Evolutionary conservation across 371 early-diverging fungal species (phyloP), one percentile per base, ranked within the genome.

Genomic region (Mucor piriformis): DNA sequence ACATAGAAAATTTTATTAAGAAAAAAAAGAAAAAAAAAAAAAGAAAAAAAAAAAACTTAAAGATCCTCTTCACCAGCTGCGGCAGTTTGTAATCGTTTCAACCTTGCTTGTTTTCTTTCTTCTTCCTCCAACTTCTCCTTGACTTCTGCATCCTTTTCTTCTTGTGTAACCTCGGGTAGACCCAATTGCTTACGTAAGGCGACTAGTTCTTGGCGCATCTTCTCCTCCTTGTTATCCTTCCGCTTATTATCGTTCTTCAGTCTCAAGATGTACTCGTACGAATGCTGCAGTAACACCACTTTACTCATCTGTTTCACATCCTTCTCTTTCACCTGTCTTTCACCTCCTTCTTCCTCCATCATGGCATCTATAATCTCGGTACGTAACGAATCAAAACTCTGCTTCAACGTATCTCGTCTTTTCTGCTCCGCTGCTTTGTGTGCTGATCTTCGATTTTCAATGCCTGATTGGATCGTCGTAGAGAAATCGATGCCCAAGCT

Each of bases 351-450:
- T 10, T 64, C 54, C 16, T 69, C 70, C 15, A 90, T 83, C 46
- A 85, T 69, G 3, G 90, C 79, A 4, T 85, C 83, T 13, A 90
- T 88, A 25, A 95, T 67, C 32, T 91, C 77, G 7, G 69, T 60
- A 18, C 87, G 77, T 10, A 97, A 74, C n/a, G 88, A 81, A 44
- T 95, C 92, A 68, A 97, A 97, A 35, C 91, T 88, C 38, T 88
- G 77, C 57, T 94, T 94, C 18, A 95, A 73, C 24, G 89, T 87
- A 63, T 94, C 94, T n/a, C 97, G 79, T n/a, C 97, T 87, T 63
- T 89, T 89, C 69, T 97, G 96, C 65, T 97, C 97, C 3, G 97
- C 96, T 15, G 90, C 90, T 66, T 95, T 94, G 74, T 96, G 96
- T 6, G 85, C 87, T 8, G 89, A 88, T 12, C 88, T 83, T 2